These are phyloP conservation scores for Lophiostoma macrostomum DNA, from an alignment of 495 filamentous ascomycete species.

Conservation along the genomic window DNA sequence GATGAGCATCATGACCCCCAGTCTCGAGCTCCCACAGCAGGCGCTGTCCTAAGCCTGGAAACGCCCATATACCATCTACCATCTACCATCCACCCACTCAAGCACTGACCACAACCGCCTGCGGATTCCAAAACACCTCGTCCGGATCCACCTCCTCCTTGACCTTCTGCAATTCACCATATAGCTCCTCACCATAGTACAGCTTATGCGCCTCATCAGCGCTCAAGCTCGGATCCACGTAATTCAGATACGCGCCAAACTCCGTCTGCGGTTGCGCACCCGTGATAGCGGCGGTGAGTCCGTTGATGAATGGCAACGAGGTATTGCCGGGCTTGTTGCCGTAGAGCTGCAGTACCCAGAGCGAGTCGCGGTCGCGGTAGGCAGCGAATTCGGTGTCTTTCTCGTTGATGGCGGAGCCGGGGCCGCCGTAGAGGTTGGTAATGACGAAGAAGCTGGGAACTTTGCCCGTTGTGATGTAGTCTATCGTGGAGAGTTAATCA, in stretches of 20 bases:
- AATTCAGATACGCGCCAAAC: constrained; percentile 61
- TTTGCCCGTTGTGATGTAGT: constrained; percentile 38
- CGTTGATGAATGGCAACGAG: constrained; percentile 48
- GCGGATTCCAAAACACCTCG: constrained; percentile 62
- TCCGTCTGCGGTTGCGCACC: constrained; percentile 33
- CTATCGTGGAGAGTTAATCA: not conserved
- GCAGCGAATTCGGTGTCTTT: constrained; percentile 33
- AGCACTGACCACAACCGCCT: constrained; percentile 52
- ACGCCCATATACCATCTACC: too few relatives aligned
- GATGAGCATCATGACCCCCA: too few relatives aligned
- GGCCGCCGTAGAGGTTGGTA: constrained; percentile 34
- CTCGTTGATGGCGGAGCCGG: constrained; percentile 25
- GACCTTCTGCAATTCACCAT: constrained; percentile 45
- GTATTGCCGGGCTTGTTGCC: constrained; percentile 27
- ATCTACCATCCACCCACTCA: too few relatives aligned
- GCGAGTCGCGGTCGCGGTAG: constrained; percentile 54
- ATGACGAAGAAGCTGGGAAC: constrained; percentile 24
- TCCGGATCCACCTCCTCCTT: constrained; percentile 56
- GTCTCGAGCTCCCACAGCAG: too few relatives aligned
- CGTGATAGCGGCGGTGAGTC: constrained; percentile 36
- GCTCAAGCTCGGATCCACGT: constrained; percentile 61
- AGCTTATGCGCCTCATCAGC: constrained; percentile 47
- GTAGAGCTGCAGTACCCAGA: constrained; percentile 34
- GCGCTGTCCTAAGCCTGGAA: too few relatives aligned
- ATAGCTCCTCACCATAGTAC: constrained; percentile 57